A percentile compares a stretch with the other conserved stretches of the same genome.
Evolutionary conservation across 805 yeast genomes (phyloP).

Genomic region (Lipomyces mesembrius): DNA sequence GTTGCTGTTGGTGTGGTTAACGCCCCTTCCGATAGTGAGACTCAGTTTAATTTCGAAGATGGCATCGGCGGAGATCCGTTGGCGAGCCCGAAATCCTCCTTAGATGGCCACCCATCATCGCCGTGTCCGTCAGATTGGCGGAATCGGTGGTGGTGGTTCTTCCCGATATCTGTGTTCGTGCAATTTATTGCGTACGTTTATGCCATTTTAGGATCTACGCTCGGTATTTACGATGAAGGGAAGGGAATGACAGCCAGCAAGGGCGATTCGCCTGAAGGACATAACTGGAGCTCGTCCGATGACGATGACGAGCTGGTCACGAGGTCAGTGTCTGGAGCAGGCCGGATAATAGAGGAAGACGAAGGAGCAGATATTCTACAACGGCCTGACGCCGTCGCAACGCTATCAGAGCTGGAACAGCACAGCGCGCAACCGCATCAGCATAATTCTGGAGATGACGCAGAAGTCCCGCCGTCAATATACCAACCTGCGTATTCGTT

Average conservation of each 20-base stretch:
- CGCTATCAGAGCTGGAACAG: slow-evolving; percentile 5
- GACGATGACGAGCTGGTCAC: not conserved
- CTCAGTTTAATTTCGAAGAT: not conserved
- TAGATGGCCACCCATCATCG: not conserved
- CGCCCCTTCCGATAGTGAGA: not conserved
- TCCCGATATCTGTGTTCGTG: slow-evolving; percentile 14
- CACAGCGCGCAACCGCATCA: slow-evolving; percentile 14
- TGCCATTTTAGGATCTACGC: slow-evolving; percentile 18
- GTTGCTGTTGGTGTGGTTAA: not conserved
- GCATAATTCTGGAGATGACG: slow-evolving; percentile 12
- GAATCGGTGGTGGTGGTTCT: slow-evolving; percentile 12
- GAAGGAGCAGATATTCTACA: slow-evolving; percentile 9
- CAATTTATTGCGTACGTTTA: slow-evolving; percentile 10
- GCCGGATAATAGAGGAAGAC: slow-evolving; percentile 19
- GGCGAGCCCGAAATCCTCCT: not conserved
- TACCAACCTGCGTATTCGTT: slow-evolving; percentile 13
- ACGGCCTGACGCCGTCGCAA: not conserved
- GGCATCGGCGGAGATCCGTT: not conserved
- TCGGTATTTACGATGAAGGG: slow-evolving; percentile 21
- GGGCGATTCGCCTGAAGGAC: not conserved
- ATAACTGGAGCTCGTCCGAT: not conserved
- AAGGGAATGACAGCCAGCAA: slow-evolving; percentile 10
- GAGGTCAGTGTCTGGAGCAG: not conserved
- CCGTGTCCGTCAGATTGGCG: not conserved
- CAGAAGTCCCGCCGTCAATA: slow-evolving; percentile 16